Evolutionary conservation across 495 filamentous ascomycete genomes (phyloP).

Genomic region (Trichocladium uniseriatum): DNA sequence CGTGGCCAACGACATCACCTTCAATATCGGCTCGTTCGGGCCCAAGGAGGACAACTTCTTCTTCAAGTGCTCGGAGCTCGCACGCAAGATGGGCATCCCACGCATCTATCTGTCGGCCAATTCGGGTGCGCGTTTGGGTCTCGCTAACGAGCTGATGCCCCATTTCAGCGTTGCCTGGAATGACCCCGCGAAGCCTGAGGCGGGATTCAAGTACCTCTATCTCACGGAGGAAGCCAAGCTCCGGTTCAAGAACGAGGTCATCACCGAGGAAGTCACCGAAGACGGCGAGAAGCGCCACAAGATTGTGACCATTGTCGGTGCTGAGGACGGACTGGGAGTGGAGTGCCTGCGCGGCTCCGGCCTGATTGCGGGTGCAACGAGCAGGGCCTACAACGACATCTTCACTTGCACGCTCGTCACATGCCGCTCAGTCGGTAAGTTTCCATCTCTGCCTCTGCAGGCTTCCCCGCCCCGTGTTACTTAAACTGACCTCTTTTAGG

Average conservation of each 20-base stretch:
- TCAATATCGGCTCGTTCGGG: conserved; percentile 96
- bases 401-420: conserved; percentile 98
- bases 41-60: conserved; percentile 97
- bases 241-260: conserved; percentile 81
- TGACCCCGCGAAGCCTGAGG: conserved; percentile 68
- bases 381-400: conserved; percentile 95
- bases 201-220: conserved; percentile 98
- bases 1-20: conserved; percentile 98
- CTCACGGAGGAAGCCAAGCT: conserved; percentile 78
- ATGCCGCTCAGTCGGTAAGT: conserved; percentile 82
- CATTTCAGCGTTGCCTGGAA: conserved; percentile 98
- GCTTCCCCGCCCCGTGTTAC: not conserved
- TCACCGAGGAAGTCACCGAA: conserved; percentile 77
- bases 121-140: conserved; percentile 96
- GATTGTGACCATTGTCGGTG: conserved; percentile 89
- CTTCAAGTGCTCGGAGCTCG: conserved; percentile 95
- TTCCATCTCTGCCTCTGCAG: not conserved
- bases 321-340: conserved; percentile 92
- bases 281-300: conserved; percentile 87
- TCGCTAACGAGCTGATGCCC: conserved; percentile 93
- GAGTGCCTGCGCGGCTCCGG: conserved; percentile 96
- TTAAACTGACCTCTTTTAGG: conserved; percentile 36
- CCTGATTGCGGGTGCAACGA: conserved; percentile 95
- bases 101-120: conserved; percentile 97
- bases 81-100: conserved; percentile 84